A percentile compares a stretch with the other conserved stretches of the same genome.
Conservation (phyloP, 495 filamentous ascomycete species). For the Penicillium turbatum region DNA sequence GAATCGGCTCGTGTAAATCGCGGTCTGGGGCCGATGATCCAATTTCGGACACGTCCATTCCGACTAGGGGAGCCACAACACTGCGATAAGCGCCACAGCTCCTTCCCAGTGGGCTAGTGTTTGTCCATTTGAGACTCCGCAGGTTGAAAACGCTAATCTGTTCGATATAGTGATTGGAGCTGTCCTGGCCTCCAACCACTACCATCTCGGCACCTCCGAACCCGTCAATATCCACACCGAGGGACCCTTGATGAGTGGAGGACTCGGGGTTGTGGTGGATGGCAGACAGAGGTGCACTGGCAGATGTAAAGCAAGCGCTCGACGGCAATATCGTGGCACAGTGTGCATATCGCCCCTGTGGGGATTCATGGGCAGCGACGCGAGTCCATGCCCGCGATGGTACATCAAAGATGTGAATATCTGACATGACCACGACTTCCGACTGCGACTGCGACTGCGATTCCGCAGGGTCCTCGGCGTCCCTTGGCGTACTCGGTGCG, state of each 20-base stretch:
- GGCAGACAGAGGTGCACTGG: slow-evolving; percentile 75
- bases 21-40: slow-evolving; percentile 48
- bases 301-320: slow-evolving; percentile 76
- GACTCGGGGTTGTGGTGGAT: slow-evolving; percentile 84
- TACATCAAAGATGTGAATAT: slow-evolving; percentile 97
- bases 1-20: slow-evolving; percentile 34
- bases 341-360: slow-evolving; percentile 93
- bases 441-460: slow-evolving; percentile 72
- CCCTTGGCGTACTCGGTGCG: slow-evolving; percentile 48
- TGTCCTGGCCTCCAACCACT: slow-evolving; percentile 93
- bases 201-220: slow-evolving; percentile 95
- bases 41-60: slow-evolving; percentile 64
- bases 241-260: slow-evolving; percentile 71
- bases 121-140: slow-evolving; percentile 92
- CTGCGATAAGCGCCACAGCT: slow-evolving; percentile 95
- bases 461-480: slow-evolving; percentile 36
- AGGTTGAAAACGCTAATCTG: slow-evolving; percentile 98
- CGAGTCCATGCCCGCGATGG: slow-evolving; percentile 78
- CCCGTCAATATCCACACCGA: slow-evolving; percentile 85
- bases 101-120: slow-evolving; percentile 74
- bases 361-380: slow-evolving; percentile 72
- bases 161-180: slow-evolving; percentile 97
- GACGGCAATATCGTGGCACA: slow-evolving; percentile 92
- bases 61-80: slow-evolving; percentile 80
- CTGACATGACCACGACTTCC: slow-evolving; percentile 94